Evolutionary conservation across 768 basidiomycete genomes (phyloP), one percentile per base, ranked within the genome.

Genomic region (Rhodotorula diobovata): DNA sequence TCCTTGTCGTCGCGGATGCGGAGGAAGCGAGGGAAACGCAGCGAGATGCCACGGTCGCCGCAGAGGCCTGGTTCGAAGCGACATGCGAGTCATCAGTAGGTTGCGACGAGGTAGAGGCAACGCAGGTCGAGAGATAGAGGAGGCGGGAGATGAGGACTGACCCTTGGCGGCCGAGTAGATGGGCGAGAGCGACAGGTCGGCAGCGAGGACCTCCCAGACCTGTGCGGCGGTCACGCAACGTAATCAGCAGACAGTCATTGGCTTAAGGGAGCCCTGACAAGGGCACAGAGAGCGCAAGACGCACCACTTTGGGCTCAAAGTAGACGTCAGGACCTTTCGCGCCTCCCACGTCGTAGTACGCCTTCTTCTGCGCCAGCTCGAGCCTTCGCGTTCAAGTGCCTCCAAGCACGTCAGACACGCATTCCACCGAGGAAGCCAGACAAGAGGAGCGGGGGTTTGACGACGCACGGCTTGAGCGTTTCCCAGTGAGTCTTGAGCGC

Each of bases 11-110:
- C 96, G 73, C 96, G 86, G 61, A 93, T 82, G 56, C 89, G 87
- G 74, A 99, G 86, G 81, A 97, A 98, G 39, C 96, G 87, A 51
- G 96, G 96, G 82, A 99, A 99, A 21, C 96, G 89, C 56, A 99
- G 82, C 25, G 96, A 98, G 76, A 99, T 91, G 0, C 96, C 96
- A 76, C 94, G 84, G 61, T 90, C 87, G 65, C 94, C 93, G 61
- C 60, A 57, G 25, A 68, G 70, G 76, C 80, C 81, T 81, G 68
- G 45, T 18, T 35, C n/a, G 3, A 18, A 16, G 30, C 18, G 43
- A 21, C 35, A 25, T 57, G 18, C 32, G 7, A 10, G 15, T 4
- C 25, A 28, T 50, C 48, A 50, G 48, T 25, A 28, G 23, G 48
- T n/a, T n/a, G n/a, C n/a, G 23, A 12, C 48, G 6, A 23, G 48